Evolutionary conservation across 2,329 filamentous ascomycete genomes (phyloP).

Genomic region (Cladosporium phlei): DNA sequence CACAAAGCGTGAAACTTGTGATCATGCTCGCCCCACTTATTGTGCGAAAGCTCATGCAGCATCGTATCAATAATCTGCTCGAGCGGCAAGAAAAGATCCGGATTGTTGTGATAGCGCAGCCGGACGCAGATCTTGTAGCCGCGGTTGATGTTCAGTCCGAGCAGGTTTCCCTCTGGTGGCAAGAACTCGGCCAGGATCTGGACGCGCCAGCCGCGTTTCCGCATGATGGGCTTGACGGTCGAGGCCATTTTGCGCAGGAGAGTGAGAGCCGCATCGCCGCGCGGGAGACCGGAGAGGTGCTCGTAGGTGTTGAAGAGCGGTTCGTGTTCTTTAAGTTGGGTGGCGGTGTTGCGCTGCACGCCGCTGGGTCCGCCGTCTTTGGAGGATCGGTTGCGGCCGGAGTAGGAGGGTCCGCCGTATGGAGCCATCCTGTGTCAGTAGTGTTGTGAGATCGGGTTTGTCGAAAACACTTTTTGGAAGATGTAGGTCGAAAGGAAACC

Average conservation of each 20-base stretch:
- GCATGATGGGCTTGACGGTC: constrained; percentile 91
- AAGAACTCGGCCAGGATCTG: constrained; percentile 78
- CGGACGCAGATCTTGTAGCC: constrained; percentile 79
- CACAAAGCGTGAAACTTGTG: constrained; percentile 77
- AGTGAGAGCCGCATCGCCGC: constrained; percentile 44
- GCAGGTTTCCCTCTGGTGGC: constrained; percentile 65
- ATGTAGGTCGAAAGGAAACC: too few relatives aligned
- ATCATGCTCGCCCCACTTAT: constrained; percentile 77
- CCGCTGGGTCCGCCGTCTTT: constrained; percentile 29
- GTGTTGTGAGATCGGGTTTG: too few relatives aligned
- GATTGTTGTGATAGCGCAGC: constrained; percentile 70
- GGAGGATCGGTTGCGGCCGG: constrained; percentile 22
- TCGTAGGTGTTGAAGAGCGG: constrained; percentile 47
- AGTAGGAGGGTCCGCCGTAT: constrained; percentile 17
- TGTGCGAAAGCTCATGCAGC: constrained; percentile 92
- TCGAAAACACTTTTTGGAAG: too few relatives aligned
- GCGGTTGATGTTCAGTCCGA: constrained; percentile 73
- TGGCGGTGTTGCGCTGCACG: constrained; percentile 31
- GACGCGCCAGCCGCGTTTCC: constrained; percentile 76
- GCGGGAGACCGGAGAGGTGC: constrained; percentile 43
- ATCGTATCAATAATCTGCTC: constrained; percentile 84
- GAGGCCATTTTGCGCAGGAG: constrained; percentile 77
- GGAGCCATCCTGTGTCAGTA: constrained; percentile 13
- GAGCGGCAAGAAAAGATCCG: constrained; percentile 70
- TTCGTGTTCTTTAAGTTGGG: constrained; percentile 42